phyloP scores from a whole-genome alignment of 2,329 filamentous ascomycete genomes.

The Sclerotinia sclerotiorum region DNA sequence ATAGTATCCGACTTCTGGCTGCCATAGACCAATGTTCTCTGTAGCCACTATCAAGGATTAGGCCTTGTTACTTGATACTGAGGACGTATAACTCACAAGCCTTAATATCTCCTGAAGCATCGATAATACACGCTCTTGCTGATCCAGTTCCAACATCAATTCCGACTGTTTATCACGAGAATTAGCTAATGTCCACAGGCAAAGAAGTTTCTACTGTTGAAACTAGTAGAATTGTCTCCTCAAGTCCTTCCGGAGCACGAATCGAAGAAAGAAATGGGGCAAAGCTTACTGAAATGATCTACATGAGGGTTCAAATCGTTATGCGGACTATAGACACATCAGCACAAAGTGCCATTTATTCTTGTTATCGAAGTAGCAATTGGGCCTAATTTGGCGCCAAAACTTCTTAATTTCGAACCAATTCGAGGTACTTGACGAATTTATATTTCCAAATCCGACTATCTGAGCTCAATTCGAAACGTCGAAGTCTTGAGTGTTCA shows the following conservation, averaged over 20 bases:
- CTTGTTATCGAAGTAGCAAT: background rate
- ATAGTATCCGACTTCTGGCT: conserved; percentile 73
- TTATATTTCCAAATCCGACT: background rate
- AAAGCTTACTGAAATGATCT: conserved; percentile 52
- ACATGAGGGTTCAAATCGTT: conserved; percentile 43
- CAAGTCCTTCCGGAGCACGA: background rate
- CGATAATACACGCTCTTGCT: conserved; percentile 93
- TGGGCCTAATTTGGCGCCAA: background rate
- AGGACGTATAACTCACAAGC: conserved; percentile 42
- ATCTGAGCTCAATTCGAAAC: background rate
- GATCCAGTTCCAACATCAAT: conserved; percentile 97
- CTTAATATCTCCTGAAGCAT: conserved; percentile 84
- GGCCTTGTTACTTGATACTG: conserved; percentile 19
- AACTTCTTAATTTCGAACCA: background rate
- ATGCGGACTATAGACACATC: conserved; percentile 32
- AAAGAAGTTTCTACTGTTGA: background rate
- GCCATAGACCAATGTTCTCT: conserved; percentile 77
- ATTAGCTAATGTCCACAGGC: conserved; percentile 6
- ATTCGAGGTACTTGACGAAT: background rate
- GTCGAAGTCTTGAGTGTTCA: background rate
- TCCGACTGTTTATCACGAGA: conserved; percentile 52
- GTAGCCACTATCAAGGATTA: conserved; percentile 52
- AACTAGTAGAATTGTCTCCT: background rate
- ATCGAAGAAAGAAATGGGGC: background rate
- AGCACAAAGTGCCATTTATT: background rate